A percentile compares a stretch with the other conserved stretches of the same genome.
These are phyloP conservation scores for Thielaviopsis euricoi DNA, from an alignment of 2,329 filamentous ascomycete genomes.

Conservation along the genomic window DNA sequence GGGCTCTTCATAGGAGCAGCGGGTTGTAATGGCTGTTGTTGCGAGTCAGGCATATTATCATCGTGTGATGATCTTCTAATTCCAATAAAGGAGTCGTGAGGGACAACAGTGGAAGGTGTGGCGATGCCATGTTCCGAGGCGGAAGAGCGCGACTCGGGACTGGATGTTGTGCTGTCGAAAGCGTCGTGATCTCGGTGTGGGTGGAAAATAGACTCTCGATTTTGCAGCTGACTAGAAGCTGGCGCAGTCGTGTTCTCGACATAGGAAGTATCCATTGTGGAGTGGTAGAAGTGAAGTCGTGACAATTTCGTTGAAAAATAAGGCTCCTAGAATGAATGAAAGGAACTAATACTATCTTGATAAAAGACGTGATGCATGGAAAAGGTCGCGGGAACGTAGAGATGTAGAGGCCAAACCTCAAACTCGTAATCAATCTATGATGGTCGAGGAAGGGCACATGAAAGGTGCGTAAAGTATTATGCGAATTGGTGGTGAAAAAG, in stretches of 20 bases:
- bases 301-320: background rate
- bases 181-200: background rate
- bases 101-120: background rate
- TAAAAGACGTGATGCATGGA: background rate
- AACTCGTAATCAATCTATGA: background rate
- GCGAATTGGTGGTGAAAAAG: background rate
- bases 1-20: slow-evolving; percentile 1
- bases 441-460: background rate
- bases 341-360: no score
- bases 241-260: background rate
- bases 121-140: slow-evolving; percentile 1
- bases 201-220: background rate
- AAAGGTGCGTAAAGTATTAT: background rate
- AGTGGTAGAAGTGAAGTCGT: background rate
- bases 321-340: background rate
- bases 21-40: background rate
- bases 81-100: background rate
- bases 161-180: background rate
- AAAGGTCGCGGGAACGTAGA: background rate
- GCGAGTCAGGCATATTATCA: background rate
- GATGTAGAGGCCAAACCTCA: background rate
- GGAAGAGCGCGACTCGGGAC: background rate
- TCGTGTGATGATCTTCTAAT: slow-evolving; percentile 2
- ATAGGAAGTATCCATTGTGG: background rate
- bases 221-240: background rate